Evolutionary conservation across 2,329 filamentous ascomycete genomes (phyloP), one percentile per base, ranked within the genome.

Genomic region (Xylaria digitata): DNA sequence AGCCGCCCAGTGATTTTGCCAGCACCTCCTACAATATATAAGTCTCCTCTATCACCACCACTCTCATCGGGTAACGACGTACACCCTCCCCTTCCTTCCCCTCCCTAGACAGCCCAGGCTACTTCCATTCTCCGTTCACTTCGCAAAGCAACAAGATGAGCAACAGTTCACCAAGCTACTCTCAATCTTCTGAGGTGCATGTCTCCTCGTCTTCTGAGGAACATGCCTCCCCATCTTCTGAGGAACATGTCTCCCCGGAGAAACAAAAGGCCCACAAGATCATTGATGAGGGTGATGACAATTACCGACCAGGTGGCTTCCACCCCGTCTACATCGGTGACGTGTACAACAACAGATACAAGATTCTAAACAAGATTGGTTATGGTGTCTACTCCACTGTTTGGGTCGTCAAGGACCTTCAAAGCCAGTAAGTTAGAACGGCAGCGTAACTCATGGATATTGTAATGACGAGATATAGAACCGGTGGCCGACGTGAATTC

Each of bases 291-390:
- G 54, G 34, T 15, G 17, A 26, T 34, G 45, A 54, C 49, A 15
- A 9, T 11, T 64, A 64, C 45, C 40, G 13, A 11, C 61, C 46
- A 23, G 61, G 45, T 37, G 64, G 56, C 6, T 69, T 69, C 42
- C 71, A 71, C 37, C 70, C 70, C 3, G 70, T 71, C 37, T 70
- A 71, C n/a, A 67, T 72, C 11, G 71, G 73, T 3, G 68, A 72
- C 6, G 34, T 70, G 2, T 72, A 65, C 52, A 63, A 63, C 43
- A 43, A 19, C 7, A 69, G 50, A 55, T 73, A 71, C 15, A 21
- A 69, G 11, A 56, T 70, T 1, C 26, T 71, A 53, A 69, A 61
- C 13, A 72, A 71, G 45, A 61, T 71, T 19, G 68, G 68, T 15
- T 66, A 68, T n/a, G 68, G 68, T 2, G 8, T n/a, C 3, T 68